A percentile compares a stretch with the other conserved stretches of the same genome.
These are phyloP conservation scores for Stentor coeruleus DNA, from an alignment of 73 alveolate species.

Conservation along the genomic window DNA sequence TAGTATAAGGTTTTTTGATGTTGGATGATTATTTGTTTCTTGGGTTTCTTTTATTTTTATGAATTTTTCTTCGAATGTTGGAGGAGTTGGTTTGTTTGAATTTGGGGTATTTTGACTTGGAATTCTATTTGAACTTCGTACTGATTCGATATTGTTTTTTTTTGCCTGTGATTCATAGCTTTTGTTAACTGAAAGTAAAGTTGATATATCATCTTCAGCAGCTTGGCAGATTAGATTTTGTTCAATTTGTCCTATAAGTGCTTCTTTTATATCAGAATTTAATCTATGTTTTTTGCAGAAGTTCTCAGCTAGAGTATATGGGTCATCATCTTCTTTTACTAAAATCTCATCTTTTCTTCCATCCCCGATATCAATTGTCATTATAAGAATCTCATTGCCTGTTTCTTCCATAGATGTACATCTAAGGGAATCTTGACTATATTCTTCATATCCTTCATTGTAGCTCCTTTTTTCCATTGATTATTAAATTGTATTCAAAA, in stretches of 20 bases:
- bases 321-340: neutral
- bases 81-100: no score
- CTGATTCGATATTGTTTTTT: neutral
- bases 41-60: no score
- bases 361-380: neutral
- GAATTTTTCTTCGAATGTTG: no score
- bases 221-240: no score
- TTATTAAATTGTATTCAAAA: no score
- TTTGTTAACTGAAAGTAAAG: neutral
- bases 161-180: neutral
- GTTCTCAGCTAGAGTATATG: neutral
- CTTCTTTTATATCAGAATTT: neutral
- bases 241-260: neutral
- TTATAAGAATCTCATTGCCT: neutral
- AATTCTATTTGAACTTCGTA: neutral
- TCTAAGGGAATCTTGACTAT: neutral
- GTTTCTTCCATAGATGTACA: neutral
- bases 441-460: neutral
- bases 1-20: neutral
- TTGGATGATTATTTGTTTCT: no score
- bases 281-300: neutral
- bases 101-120: no score
- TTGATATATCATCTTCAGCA: neutral
- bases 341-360: neutral
- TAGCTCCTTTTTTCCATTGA: slow-evolving; percentile 1